phyloP scores from a whole-genome alignment of 495 filamentous ascomycete species.

The Polyplosphaeria fusca region DNA sequence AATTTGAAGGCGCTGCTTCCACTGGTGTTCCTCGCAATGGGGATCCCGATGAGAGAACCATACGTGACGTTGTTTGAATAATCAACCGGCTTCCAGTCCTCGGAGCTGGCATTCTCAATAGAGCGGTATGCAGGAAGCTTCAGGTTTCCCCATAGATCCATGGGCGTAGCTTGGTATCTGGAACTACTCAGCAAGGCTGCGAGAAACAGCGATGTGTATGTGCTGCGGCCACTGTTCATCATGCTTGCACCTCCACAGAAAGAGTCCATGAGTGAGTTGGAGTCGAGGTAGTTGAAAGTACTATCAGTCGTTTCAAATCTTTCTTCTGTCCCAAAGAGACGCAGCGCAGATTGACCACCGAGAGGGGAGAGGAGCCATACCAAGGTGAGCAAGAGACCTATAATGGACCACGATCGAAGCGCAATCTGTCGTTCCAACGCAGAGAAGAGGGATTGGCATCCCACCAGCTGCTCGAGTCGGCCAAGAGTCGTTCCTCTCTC shows the following conservation, averaged over 20 bases:
- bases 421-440: conserved; percentile 18
- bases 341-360: conserved; percentile 28
- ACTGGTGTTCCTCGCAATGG: background rate
- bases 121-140: conserved; percentile 21
- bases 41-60: conserved; percentile 17
- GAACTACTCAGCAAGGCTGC: conserved; percentile 15
- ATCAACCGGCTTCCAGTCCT: conserved; percentile 1
- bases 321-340: conserved; percentile 1
- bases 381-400: conserved; percentile 13
- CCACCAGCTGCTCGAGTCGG: conserved; percentile 25
- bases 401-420: conserved; percentile 8
- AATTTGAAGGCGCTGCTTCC: conserved; percentile 4
- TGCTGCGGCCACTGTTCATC: conserved; percentile 14
- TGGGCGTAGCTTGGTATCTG: conserved; percentile 13
- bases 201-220: conserved; percentile 23
- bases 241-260: conserved; percentile 15
- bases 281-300: conserved; percentile 11
- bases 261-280: conserved; percentile 1
- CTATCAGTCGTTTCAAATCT: background rate
- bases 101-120: background rate
- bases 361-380: conserved; percentile 23
- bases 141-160: conserved; percentile 31
- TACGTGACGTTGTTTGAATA: conserved; percentile 11
- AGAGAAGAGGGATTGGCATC: conserved; percentile 23
- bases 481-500: conserved; percentile 22